Percentiles rank a stretch among this genome's conserved stretches.
phyloP scores from a whole-genome alignment of 2,329 filamentous ascomycete species.

The Macrophomina phaseolina region DNA sequence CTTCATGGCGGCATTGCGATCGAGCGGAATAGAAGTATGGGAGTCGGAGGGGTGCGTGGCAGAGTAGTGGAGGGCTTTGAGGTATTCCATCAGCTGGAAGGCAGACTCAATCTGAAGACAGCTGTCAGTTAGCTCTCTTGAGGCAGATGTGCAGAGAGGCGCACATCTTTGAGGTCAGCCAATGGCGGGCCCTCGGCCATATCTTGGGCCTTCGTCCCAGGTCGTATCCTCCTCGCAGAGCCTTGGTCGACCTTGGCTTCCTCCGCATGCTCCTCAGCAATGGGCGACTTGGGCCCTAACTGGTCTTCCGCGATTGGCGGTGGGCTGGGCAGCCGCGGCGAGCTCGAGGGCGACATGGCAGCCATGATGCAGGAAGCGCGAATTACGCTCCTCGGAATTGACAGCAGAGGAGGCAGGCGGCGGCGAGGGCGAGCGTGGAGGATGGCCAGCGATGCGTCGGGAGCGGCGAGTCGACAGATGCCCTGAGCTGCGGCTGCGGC shows the following conservation, averaged over 20 bases:
- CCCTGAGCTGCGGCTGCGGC: not conserved
- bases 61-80: slow-evolving; percentile 87
- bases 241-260: slow-evolving; percentile 70
- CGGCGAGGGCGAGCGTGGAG: not conserved
- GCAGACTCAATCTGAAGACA: slow-evolving; percentile 84
- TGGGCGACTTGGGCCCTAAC: slow-evolving; percentile 78
- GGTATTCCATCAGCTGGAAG: slow-evolving; percentile 96
- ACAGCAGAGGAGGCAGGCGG: not conserved
- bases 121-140: slow-evolving; percentile 32
- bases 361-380: slow-evolving; percentile 43
- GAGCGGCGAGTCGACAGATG: not conserved
- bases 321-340: slow-evolving; percentile 90
- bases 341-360: slow-evolving; percentile 67
- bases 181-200: slow-evolving; percentile 93
- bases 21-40: slow-evolving; percentile 72
- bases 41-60: slow-evolving; percentile 68
- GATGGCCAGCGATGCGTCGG: not conserved
- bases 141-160: not conserved
- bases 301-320: slow-evolving; percentile 95
- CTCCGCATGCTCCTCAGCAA: slow-evolving; percentile 54
- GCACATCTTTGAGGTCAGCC: slow-evolving; percentile 73
- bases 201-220: slow-evolving; percentile 87
- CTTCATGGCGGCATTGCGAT: slow-evolving; percentile 73
- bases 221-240: slow-evolving; percentile 83
- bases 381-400: slow-evolving; percentile 17